A percentile compares a stretch with the other conserved stretches of the same genome.
phyloP scores from a whole-genome alignment of 495 filamentous ascomycete genomes.

The Xylaria curta region DNA sequence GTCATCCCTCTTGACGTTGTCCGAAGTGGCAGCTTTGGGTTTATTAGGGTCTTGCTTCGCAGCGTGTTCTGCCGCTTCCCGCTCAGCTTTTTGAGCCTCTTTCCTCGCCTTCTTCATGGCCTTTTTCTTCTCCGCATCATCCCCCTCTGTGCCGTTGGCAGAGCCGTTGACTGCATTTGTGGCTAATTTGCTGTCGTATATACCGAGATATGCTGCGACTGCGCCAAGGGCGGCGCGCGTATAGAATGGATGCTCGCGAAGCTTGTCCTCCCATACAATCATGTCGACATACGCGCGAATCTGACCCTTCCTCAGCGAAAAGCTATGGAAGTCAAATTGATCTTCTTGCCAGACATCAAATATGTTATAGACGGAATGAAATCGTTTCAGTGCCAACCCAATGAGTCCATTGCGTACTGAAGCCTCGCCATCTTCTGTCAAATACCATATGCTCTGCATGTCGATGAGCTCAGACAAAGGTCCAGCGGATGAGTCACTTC shows the following conservation, averaged over 20 bases:
- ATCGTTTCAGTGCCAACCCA: constrained; percentile 88
- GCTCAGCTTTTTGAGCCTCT: constrained; percentile 84
- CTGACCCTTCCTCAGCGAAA: constrained; percentile 93
- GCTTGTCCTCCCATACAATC: constrained; percentile 91
- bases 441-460: constrained; percentile 98
- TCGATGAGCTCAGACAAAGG: constrained; percentile 90
- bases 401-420: constrained; percentile 83
- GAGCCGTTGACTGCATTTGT: constrained; percentile 60
- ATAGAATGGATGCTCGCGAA: constrained; percentile 94
- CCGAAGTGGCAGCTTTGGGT: constrained; percentile 59
- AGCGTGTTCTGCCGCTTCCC: constrained; percentile 74
- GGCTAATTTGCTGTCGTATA: constrained; percentile 76
- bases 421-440: constrained; percentile 93
- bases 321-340: constrained; percentile 98
- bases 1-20: constrained; percentile 78
- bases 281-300: constrained; percentile 94
- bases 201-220: constrained; percentile 76
- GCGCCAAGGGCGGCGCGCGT: constrained; percentile 83
- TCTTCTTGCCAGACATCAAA: constrained; percentile 98
- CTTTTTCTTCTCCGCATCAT: constrained; percentile 83
- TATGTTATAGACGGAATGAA: constrained; percentile 83
- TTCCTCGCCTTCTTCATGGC: constrained; percentile 94
- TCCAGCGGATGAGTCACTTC: constrained; percentile 82
- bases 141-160: constrained; percentile 57
- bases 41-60: constrained; percentile 77